Percentiles rank a stretch among this genome's conserved stretches.
These are phyloP conservation scores for Tilletia indica DNA, from an alignment of 1,284 basidiomycete species.

Conservation along the genomic window DNA sequence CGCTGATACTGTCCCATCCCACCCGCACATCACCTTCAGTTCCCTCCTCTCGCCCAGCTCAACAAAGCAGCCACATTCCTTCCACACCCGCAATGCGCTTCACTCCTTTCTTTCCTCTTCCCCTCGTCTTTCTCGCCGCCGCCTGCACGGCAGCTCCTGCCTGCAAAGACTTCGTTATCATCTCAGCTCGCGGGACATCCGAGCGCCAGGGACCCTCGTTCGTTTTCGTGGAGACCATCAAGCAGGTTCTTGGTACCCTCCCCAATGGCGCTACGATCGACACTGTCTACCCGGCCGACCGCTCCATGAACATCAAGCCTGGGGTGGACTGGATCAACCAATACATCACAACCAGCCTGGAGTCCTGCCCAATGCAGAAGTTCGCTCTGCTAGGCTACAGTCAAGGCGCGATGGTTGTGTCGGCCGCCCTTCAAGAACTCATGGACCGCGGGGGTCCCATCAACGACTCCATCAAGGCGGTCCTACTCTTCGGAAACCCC, in stretches of 20 bases:
- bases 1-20: too few relatives aligned
- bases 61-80: neutral
- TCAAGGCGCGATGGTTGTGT: neutral
- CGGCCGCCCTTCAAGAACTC: neutral
- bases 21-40: too few relatives aligned
- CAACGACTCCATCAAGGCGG: neutral
- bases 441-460: neutral
- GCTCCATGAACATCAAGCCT: neutral
- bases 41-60: too few relatives aligned
- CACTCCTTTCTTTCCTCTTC: neutral
- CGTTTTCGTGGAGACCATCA: neutral
- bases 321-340: neutral
- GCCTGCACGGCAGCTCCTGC: too few relatives aligned
- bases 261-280: neutral
- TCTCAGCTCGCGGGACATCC: neutral
- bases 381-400: neutral
- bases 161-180: constrained; percentile 4
- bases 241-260: neutral
- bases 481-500: neutral
- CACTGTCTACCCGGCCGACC: constrained; percentile 1
- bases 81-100: neutral
- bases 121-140: too few relatives aligned
- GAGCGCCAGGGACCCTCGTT: neutral
- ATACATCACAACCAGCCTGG: neutral
- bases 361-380: neutral